Evolutionary conservation across 495 filamentous ascomycete genomes (phyloP), one percentile per base, ranked within the genome.

Genomic region (Glarea lozoyensis): DNA sequence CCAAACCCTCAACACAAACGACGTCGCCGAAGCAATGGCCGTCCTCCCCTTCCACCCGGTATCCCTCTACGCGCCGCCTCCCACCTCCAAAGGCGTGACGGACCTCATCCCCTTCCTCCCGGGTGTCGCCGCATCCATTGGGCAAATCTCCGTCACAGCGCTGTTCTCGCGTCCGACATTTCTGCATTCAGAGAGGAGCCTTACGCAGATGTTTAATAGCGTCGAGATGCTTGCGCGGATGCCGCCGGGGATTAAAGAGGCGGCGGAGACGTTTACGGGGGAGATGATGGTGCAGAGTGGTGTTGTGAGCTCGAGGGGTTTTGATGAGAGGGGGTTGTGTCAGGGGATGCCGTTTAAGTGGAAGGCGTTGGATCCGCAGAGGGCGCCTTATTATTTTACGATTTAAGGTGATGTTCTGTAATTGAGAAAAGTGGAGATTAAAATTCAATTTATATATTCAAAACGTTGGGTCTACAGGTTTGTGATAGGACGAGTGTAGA

Each of bases 281-380:
- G 30, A 45, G 20, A 58, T 62, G 51, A 31, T 52, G 25, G 30
- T 10, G 9, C 54, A 64, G 36, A 61, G 61, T 37, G 39, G 36
- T 10, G 30, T 47, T 20, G 48, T 64, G 17, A 46, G 41, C 17
- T 39, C 37, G 2, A 56, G 54, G 25, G 41, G 19, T 0, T 66
- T 66, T 48, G 61, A 61, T 48, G 37, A 33, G 23, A 37, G 56
- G 3, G 62, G 62, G 18, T 48, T 66, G 13, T 47, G 41, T 22
- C 54, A 59, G 38, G 62, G 61, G 9, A 66, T 66, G 62, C 62
- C 62, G 27, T 64, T 66, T 43, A 27, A 64, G 4, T 66, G 60
- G 60, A 56, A 21, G 38, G 33, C 33, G n/a, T 18, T 45, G 37
- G 32, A 36, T 37, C 37, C 37, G 11, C 10, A 40, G 37, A 24